phyloP scores from a whole-genome alignment of 2,329 filamentous ascomycete genomes.

The Trichoderma endophyticum region DNA sequence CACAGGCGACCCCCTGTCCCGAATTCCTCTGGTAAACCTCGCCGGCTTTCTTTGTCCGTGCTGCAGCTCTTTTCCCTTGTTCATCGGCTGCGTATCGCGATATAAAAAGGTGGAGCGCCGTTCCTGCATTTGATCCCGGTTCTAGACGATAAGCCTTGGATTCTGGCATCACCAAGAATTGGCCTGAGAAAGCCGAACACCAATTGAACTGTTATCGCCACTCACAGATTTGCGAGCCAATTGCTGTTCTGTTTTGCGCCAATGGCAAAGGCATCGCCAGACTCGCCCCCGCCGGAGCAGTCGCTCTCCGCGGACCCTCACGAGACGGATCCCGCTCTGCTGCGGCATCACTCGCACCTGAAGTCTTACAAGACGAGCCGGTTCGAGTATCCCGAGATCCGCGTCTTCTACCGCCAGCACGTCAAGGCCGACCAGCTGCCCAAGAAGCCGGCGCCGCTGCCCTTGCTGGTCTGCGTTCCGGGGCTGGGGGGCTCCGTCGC shows the following conservation, averaged over 20 bases:
- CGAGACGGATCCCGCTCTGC: conserved; percentile 70
- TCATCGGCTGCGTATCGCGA: neutral
- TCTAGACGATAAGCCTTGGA: neutral
- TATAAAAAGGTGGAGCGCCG: conserved; percentile 3
- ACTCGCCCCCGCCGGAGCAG: conserved; percentile 19
- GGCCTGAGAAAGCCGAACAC: neutral
- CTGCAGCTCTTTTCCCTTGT: neutral
- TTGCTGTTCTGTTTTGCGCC: neutral
- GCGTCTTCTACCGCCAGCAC: conserved; percentile 81
- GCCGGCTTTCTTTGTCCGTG: neutral
- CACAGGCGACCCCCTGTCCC: neutral
- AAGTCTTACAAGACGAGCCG: conserved; percentile 68
- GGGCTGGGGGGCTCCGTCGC: conserved; percentile 89
- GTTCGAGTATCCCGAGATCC: conserved; percentile 70
- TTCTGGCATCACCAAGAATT: neutral
- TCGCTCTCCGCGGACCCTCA: conserved; percentile 38
- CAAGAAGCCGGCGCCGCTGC: conserved; percentile 67
- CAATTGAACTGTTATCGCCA: neutral
- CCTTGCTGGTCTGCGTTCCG: conserved; percentile 86
- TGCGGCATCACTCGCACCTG: conserved; percentile 71
- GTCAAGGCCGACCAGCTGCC: conserved; percentile 80
- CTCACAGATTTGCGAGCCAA: neutral
- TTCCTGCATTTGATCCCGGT: neutral
- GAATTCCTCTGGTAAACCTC: neutral
- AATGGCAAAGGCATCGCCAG: conserved; percentile 15